These are phyloP conservation scores for Crithidia acanthocephali DNA, from an alignment of 208 protist genomes.

Conservation along the genomic window DNA sequence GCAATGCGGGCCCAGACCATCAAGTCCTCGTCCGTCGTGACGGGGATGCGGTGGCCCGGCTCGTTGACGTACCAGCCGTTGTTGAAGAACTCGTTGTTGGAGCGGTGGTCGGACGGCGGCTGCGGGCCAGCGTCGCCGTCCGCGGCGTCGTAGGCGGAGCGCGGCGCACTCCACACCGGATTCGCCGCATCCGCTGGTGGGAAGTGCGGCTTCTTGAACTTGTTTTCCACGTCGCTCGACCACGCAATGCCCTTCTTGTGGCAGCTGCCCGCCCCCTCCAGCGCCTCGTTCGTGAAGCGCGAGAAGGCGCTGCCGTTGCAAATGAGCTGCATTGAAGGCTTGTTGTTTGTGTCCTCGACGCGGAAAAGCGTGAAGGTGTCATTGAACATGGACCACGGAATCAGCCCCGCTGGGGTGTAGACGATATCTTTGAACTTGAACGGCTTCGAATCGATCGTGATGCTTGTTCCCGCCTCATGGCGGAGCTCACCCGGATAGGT, in stretches of 20 bases:
- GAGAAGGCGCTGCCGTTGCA: slow-evolving; percentile 89
- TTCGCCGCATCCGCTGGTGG: slow-evolving; percentile 8
- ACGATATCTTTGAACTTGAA: slow-evolving; percentile 72
- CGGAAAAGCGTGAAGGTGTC: slow-evolving; percentile 89
- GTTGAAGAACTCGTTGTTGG: slow-evolving; percentile 78
- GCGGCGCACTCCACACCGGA: slow-evolving; percentile 61
- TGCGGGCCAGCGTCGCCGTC: slow-evolving; percentile 20
- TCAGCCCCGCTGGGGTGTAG: slow-evolving; percentile 96
- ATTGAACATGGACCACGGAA: slow-evolving; percentile 98
- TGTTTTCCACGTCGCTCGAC: slow-evolving; percentile 84
- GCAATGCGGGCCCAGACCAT: slow-evolving; percentile 98
- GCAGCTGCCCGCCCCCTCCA: slow-evolving; percentile 53
- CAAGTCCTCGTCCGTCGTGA: slow-evolving; percentile 96
- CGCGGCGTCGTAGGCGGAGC: slow-evolving; percentile 33
- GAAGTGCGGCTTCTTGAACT: slow-evolving; percentile 82
- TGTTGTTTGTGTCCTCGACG: not conserved
- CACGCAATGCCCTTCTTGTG: slow-evolving; percentile 95
- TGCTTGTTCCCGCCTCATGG: slow-evolving; percentile 20
- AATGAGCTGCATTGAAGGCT: slow-evolving; percentile 30
- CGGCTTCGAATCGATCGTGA: slow-evolving; percentile 7
- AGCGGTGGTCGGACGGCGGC: slow-evolving; percentile 24
- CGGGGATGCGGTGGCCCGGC: slow-evolving; percentile 80
- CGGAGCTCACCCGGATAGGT: slow-evolving; percentile 60
- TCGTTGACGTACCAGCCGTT: slow-evolving; percentile 90
- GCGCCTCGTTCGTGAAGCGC: slow-evolving; percentile 55